Percentiles rank a stretch among this genome's conserved stretches.
Evolutionary conservation across 495 filamentous ascomycete genomes (phyloP).

Genomic region (Mytilinidion resinicola): DNA sequence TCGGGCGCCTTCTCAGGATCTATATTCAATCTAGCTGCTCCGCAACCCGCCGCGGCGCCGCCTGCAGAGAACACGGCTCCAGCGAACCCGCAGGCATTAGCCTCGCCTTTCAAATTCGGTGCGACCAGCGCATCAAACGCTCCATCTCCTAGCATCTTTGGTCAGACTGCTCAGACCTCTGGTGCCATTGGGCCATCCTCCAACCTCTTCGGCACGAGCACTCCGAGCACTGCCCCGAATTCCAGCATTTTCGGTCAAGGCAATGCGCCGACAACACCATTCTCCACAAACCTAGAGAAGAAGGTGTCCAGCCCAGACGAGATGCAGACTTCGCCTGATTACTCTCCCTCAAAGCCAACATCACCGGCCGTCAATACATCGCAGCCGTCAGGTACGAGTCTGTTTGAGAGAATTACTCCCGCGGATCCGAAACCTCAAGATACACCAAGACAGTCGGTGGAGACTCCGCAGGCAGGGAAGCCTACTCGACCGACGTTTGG

Average conservation of each 20-base stretch:
- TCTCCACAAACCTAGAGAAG: not conserved
- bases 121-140: not conserved
- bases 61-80: too few relatives aligned
- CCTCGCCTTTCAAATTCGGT: too few relatives aligned
- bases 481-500: not conserved
- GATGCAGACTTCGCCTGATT: conserved; percentile 1
- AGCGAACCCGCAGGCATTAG: too few relatives aligned
- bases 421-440: not conserved
- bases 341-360: not conserved
- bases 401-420: not conserved
- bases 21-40: too few relatives aligned
- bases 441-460: not conserved
- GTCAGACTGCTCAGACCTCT: not conserved
- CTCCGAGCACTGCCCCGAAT: not conserved
- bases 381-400: not conserved
- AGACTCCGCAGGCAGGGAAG: not conserved
- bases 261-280: not conserved
- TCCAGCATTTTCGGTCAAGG: not conserved
- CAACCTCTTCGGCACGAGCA: not conserved
- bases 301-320: not conserved
- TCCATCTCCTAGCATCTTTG: not conserved
- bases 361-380: not conserved
- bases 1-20: not conserved
- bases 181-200: too few relatives aligned
- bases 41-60: too few relatives aligned